Evolutionary conservation across 2,329 filamentous ascomycete species (phyloP).

Genomic region (Penicillium freii): DNA sequence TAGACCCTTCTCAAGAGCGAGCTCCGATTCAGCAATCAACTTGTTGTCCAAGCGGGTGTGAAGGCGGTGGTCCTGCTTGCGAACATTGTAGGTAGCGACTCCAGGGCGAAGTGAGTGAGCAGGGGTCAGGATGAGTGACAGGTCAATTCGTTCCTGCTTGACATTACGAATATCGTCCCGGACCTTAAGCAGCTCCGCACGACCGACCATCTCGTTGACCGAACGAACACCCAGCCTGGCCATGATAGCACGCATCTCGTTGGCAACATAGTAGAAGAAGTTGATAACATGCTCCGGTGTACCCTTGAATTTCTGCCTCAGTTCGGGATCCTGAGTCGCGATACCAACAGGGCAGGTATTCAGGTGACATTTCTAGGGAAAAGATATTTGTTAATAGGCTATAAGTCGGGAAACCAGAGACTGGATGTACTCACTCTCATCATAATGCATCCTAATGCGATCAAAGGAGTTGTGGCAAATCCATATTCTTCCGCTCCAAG

Average conservation of each 20-base stretch:
- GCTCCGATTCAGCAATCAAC: conserved; percentile 89
- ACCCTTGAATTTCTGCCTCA: conserved; percentile 89
- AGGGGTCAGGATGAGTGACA: conserved; percentile 88
- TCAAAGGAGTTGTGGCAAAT: conserved; percentile 90
- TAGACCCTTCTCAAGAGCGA: conserved; percentile 90
- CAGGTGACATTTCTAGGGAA: conserved; percentile 36
- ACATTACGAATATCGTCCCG: conserved; percentile 82
- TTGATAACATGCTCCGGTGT: conserved; percentile 97
- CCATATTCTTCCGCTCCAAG: conserved; percentile 98
- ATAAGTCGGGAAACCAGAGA: background rate
- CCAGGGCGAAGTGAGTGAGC: conserved; percentile 94
- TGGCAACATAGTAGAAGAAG: conserved; percentile 97
- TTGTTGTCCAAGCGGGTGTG: conserved; percentile 95
- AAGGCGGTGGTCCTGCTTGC: conserved; percentile 94
- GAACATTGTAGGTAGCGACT: conserved; percentile 94
- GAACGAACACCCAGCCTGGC: conserved; percentile 90
- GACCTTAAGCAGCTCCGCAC: conserved; percentile 80
- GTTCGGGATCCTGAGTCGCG: conserved; percentile 89
- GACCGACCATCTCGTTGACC: conserved; percentile 97
- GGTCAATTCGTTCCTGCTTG: conserved; percentile 90
- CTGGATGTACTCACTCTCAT: conserved; percentile 56
- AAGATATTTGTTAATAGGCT: background rate
- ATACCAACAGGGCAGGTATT: conserved; percentile 93
- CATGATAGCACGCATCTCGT: conserved; percentile 96
- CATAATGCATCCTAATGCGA: conserved; percentile 95